phyloP scores from a whole-genome alignment of 2,329 filamentous ascomycete genomes.

The Amauroascus verrucosus region DNA sequence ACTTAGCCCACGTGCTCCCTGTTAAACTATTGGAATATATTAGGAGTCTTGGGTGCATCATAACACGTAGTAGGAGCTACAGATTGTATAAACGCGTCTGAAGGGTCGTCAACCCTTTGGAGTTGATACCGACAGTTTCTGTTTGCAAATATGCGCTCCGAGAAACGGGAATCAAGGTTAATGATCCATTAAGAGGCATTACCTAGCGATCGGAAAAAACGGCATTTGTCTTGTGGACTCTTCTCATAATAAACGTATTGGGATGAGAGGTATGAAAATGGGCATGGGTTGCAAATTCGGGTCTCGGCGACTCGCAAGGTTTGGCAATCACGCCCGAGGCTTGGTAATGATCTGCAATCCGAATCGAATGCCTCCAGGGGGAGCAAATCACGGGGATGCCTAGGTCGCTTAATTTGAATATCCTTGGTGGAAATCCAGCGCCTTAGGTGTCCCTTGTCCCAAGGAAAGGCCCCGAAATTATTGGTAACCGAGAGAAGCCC shows the following conservation, averaged over 20 bases:
- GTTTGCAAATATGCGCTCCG: no score
- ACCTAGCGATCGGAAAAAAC: not conserved
- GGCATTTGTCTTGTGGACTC: not conserved
- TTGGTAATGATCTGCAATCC: not conserved
- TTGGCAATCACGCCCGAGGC: not conserved
- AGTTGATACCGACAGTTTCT: no score
- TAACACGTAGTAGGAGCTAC: not conserved
- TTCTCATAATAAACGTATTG: not conserved
- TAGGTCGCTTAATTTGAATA: not conserved
- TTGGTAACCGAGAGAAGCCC: no score
- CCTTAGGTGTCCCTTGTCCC: not conserved
- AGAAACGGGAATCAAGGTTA: no score
- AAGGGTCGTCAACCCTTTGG: no score
- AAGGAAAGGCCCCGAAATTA: not conserved
- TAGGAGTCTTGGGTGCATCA: not conserved
- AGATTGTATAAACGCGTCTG: not conserved
- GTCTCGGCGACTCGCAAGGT: not conserved
- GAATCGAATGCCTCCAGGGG: not conserved
- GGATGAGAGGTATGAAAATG: not conserved
- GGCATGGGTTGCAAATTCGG: not conserved
- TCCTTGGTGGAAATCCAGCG: not conserved
- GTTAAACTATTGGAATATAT: not conserved
- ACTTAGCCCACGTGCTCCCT: not conserved
- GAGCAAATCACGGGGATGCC: not conserved
- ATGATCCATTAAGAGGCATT: no score